Conservation (phyloP, 768 basidiomycete species). For the Suillus alpinus region DNA sequence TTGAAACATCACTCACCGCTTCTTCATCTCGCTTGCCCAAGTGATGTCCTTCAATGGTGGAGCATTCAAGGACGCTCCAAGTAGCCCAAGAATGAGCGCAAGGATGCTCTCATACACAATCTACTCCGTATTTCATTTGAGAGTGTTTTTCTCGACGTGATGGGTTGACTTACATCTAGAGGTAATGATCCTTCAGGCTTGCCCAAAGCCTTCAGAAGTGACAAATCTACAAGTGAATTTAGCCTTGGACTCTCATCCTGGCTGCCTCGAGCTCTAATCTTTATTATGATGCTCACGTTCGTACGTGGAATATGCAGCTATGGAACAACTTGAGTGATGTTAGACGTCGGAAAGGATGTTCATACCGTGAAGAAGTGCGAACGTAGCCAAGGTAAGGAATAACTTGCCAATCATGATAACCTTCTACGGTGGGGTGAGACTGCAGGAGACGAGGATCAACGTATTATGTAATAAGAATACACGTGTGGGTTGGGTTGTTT, state of each 20-base stretch:
- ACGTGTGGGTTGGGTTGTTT: not conserved
- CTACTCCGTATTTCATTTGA: slow-evolving; percentile 34
- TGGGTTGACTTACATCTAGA: slow-evolving; percentile 45
- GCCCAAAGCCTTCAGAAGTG: slow-evolving; percentile 73
- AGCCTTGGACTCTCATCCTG: slow-evolving; percentile 6
- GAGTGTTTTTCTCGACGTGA: not conserved
- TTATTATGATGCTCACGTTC: slow-evolving; percentile 52
- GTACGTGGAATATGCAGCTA: slow-evolving; percentile 80
- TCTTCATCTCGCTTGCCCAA: slow-evolving; percentile 88
- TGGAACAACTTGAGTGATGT: slow-evolving; percentile 2
- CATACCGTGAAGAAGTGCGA: slow-evolving; percentile 56
- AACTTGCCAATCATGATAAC: slow-evolving; percentile 44
- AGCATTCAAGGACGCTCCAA: slow-evolving; percentile 71
- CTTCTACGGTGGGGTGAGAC: not conserved
- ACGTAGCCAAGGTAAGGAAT: slow-evolving; percentile 43
- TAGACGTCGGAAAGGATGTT: slow-evolving; percentile 7
- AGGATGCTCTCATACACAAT: slow-evolving; percentile 64
- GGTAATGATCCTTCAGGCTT: slow-evolving; percentile 67
- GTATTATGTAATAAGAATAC: too few species aligned
- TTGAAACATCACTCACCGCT: slow-evolving; percentile 48
- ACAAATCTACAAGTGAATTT: slow-evolving; percentile 51
- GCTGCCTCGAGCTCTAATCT: not conserved
- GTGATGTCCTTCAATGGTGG: slow-evolving; percentile 76
- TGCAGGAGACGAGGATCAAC: not conserved
- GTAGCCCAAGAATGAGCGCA: slow-evolving; percentile 61